Conservation (phyloP, 2,329 filamentous ascomycete genomes). For the Aspergillus sp. region DNA sequence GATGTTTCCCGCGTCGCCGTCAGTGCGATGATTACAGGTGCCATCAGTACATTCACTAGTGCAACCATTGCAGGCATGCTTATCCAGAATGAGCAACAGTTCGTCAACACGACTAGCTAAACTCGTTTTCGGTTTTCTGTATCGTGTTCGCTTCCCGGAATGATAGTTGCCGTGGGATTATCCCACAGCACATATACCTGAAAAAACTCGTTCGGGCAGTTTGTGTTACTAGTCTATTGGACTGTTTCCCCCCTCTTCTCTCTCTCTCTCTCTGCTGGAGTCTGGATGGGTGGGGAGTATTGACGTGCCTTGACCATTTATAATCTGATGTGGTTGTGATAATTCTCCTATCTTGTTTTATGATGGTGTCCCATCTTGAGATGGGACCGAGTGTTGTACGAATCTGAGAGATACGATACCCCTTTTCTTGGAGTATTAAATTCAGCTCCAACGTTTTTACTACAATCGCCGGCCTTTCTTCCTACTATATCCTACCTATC, state of each 20-base stretch:
- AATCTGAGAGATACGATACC: neutral
- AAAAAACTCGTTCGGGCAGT: neutral
- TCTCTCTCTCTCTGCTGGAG: neutral
- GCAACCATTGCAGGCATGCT: constrained; percentile 79
- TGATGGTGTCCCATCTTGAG: neutral
- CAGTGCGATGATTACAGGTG: constrained; percentile 76
- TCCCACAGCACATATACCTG: neutral
- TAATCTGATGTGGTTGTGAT: neutral
- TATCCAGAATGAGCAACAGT: constrained; percentile 57
- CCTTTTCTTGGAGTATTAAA: neutral
- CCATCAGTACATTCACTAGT: constrained; percentile 77
- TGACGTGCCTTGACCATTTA: neutral
- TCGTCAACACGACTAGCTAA: constrained; percentile 13
- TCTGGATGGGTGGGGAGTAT: neutral
- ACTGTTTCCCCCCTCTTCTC: neutral
- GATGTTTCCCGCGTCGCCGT: constrained; percentile 77
- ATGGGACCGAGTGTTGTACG: neutral
- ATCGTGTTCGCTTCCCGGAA: neutral
- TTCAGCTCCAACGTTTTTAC: neutral
- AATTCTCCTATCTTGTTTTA: neutral
- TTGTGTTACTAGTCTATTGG: neutral
- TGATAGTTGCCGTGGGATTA: neutral
- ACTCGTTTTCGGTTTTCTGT: neutral
- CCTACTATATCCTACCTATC: neutral
- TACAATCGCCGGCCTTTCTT: neutral